Evolutionary conservation across 352 stramenopile species (phyloP), one percentile per base, ranked within the genome.

Genomic region (Pythium rishiriense): DNA sequence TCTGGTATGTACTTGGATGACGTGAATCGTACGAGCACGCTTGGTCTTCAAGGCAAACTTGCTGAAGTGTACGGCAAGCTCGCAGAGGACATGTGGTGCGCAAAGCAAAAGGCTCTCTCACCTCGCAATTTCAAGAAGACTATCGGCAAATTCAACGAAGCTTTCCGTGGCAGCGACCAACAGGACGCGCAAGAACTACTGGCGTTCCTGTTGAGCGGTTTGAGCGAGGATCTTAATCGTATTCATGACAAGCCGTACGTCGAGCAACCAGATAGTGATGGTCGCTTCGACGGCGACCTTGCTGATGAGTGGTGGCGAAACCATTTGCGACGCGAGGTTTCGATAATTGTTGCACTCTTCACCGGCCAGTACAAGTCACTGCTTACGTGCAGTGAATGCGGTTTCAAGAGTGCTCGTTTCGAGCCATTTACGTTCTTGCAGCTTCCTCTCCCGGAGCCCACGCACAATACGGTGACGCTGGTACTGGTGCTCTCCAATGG

Each of bases 251-350:
- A 98, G 66, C 96, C 96, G 12, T 99, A 99, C 67, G 95, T 99
- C 10, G 95, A 99, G 71, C 97, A 99, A 45, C 85, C 97, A 11
- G 96, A 99, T 68, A 98, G 90, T 37, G 96, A 99, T 71, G 97
- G 96, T n/a, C 88, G 97, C 21, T 97, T 97, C 37, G 98, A 99
- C 72, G 85, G 85, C 10, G 97, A 99, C 73, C 74, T 99, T 26
- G 98, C 98, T 11, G 93, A 99, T 60, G 98, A 99, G 72, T 99
- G 97, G 97, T 99, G 98, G 98, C 78, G 88, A 17, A 99, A 99
- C 66, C 97, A 99, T 74, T 81, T 99, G 25, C 89, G 96, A 41
- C 82, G 98, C 29, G 97, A 99, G 74, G 88, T 99, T 43, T 99
- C 92, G 11, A 98, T 99, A 57, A 97, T 99, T 51, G 97, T 99